Base-by-base conservation (phyloP, 768 basidiomycete species). In the Leccinum subtestaceum region DNA sequence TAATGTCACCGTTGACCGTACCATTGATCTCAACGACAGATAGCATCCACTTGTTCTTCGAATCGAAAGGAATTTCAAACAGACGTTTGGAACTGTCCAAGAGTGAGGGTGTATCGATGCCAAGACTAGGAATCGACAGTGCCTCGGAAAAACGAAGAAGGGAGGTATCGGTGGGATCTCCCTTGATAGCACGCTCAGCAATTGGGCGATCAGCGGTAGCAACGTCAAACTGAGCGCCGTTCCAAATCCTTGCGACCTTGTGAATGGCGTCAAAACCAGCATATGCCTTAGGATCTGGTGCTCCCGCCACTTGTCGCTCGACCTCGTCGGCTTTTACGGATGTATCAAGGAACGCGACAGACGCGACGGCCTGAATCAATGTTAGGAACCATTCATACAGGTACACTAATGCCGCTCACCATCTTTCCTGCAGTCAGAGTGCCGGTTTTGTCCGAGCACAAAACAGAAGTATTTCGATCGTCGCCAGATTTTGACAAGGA, bases 41-140 rank as follows among this genome's bases (percentile, higher is more conserved):
- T 51, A 84, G 74, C 80, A 84, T 84, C 77, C 78, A 85, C 66
- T 85, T 86, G 63, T 82, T 81, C 64, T 77, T 78, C 11, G 80
- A 83, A 52, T 79, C 79, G 69, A 79, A 79, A 1, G 75, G 77
- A 23, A 79, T 74, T 57, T 75, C 74, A 49, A 74, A 77, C 4
- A 71, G 57, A 56, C 71, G 69, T 50, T 52, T 60, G 40, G 70
- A 70, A 0, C 63, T 58, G 0, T 53, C 53, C 53, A 70, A 48
- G 19, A 73, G 55, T 3, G 67, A 61, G 29, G 72, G 29, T 3
- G 64, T 52, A 34, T 70, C 23, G 45, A 76, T 65, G 29, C 52
- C 17, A 10, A 65, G 59, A n/a, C 55, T 59, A 5, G 74, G 66
- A 13, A 67, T 36, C 2, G 67, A 68, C 3, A 76, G 47, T 9